Base-by-base conservation (phyloP, 2,329 filamentous ascomycete species). In the Penicillium sp. region DNA sequence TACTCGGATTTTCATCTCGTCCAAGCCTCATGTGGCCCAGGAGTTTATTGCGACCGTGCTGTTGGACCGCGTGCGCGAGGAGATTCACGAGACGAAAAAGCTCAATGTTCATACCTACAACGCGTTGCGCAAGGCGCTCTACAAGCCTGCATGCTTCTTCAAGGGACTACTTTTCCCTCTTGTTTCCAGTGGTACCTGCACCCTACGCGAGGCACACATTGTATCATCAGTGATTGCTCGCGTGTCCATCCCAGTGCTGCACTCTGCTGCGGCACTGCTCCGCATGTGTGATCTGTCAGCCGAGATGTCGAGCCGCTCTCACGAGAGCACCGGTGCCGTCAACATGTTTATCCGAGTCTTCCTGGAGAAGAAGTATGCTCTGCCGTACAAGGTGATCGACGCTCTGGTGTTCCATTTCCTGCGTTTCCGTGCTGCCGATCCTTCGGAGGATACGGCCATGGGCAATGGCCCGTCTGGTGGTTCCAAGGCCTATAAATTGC, bases 91-190 rank as follows among this genome's bases (percentile, higher is more conserved):
- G 69, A 89, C 84, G 53, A 93, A 93, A 71, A 96, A 96, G 68
- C 77, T 98, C 47, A 96, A 96, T 62, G 85, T 96, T 0, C 93
- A 98, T 67, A 77, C 97, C 6, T 98, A 96, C 78, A 91, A 94
- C 60, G 81, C 89, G 0, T 75, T 98, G 47, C 96, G 96, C 72
- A 95, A 95, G 67, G 82, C 82, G 6, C 77, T 96, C 11, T 96
- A 95, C 75, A 95, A 95, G 68, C 93, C 93, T 6, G 85, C 88
- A 0, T 89, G 90, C 14, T 98, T 95, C 71, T 98, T 98, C 79
- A 95, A 96, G 69, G 93, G 90, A 3, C 82, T 98, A 58, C 76
- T 98, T 13, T 97, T 97, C 65, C 93, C 93, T 0, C 79, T 98
- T 14, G 84, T 95, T 8, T 81, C 80, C 7, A 86, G 84, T 41